phyloP scores from a whole-genome alignment of 1,139 yeast species.

The Magnusiomyces fungicola region DNA sequence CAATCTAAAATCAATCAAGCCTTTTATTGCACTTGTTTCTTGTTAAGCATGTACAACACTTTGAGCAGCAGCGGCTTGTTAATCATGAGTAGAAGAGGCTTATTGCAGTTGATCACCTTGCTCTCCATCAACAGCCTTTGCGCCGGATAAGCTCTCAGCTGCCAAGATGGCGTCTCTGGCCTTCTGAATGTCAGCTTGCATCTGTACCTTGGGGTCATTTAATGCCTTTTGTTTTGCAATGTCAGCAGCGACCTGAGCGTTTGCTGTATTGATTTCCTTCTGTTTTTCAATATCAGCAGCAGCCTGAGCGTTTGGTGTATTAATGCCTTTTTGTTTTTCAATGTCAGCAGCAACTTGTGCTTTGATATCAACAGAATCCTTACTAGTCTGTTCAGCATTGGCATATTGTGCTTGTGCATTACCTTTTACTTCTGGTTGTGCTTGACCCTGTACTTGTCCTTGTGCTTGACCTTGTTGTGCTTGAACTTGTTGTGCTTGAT shows the following conservation, averaged over 20 bases:
- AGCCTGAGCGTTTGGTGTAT: neutral
- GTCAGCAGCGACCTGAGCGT: neutral
- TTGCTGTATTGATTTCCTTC: neutral
- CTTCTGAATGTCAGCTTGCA: neutral
- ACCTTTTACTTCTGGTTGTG: constrained; percentile 2
- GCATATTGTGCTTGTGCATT: constrained; percentile 1
- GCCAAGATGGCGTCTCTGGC: no score
- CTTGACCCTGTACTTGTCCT: constrained; percentile 4
- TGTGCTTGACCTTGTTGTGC: constrained; percentile 4
- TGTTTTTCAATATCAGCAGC: neutral
- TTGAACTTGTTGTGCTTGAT: constrained; percentile 4
- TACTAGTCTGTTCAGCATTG: no score
- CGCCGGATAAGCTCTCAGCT: no score
- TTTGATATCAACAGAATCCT: no score
- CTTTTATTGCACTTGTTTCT: no score
- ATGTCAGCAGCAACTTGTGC: neutral
- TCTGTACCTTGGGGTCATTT: neutral
- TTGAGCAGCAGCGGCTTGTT: no score
- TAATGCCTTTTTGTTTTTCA: neutral
- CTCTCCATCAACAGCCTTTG: no score
- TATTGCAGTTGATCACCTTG: no score
- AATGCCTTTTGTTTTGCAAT: neutral
- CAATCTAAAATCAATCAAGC: no score
- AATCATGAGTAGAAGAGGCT: no score
- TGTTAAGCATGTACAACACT: no score